Conservation (phyloP, 2,329 filamentous ascomycete species). For the Chalaropsis ovoidea region DNA sequence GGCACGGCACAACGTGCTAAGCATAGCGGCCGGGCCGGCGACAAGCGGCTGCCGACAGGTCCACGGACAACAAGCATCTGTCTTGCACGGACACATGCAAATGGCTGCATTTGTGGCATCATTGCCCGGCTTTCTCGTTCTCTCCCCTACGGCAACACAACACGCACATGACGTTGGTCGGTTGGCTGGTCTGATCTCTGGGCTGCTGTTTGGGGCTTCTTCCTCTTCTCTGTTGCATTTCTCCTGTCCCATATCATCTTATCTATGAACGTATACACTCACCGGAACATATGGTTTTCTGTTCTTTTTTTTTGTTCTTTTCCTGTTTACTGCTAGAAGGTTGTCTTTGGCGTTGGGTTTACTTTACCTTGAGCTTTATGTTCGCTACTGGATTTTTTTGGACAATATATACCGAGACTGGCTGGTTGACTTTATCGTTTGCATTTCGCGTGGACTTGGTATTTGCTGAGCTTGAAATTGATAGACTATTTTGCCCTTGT, state of each 20-base stretch:
- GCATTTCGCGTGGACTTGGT: neutral
- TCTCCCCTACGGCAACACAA: too few species aligned
- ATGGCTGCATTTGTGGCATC: too few species aligned
- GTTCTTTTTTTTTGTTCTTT: neutral
- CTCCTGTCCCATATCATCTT: neutral
- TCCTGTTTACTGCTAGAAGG: neutral
- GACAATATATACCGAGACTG: neutral
- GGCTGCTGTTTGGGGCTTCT: neutral
- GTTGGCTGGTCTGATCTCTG: too few species aligned
- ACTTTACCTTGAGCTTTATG: constrained; percentile 13
- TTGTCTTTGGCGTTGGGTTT: constrained; percentile 1
- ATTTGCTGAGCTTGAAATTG: neutral
- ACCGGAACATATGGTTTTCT: neutral
- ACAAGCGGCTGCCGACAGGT: too few species aligned
- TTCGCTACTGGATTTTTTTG: neutral
- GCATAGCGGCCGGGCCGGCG: too few species aligned
- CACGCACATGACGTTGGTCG: too few species aligned
- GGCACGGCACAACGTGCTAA: too few species aligned
- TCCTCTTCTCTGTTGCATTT: neutral
- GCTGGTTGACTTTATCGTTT: neutral
- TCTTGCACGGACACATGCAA: too few species aligned
- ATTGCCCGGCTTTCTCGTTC: too few species aligned
- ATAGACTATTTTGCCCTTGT: neutral
- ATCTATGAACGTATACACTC: neutral
- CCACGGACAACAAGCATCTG: too few species aligned